Percentiles rank a stretch among this genome's conserved stretches.
Conservation (phyloP, 1,284 basidiomycete species). For the Peniophora sp. region DNA sequence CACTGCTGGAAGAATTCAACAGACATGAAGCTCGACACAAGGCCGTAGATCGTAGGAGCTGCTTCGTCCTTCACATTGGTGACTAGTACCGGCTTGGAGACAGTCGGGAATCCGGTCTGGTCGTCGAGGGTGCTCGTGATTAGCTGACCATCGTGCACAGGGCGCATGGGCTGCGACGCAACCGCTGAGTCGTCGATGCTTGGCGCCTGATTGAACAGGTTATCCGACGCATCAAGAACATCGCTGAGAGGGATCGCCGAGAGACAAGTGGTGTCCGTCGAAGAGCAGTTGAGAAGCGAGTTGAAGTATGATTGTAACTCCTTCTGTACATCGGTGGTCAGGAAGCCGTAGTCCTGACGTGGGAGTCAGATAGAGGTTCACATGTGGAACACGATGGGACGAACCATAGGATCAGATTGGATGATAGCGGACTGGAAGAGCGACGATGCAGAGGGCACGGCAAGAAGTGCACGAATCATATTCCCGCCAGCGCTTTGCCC, state of each 20-base stretch:
- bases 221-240: slow-evolving; percentile 44
- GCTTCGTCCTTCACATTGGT: slow-evolving; percentile 69
- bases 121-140: slow-evolving; percentile 54
- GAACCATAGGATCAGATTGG: slow-evolving; percentile 81
- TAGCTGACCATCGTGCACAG: slow-evolving; percentile 51
- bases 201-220: slow-evolving; percentile 32
- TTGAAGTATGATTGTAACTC: slow-evolving; percentile 50
- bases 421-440: slow-evolving; percentile 71
- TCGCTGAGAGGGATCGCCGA: slow-evolving; percentile 37
- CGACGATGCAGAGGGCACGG: slow-evolving; percentile 52
- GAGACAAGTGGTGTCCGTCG: slow-evolving; percentile 42
- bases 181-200: slow-evolving; percentile 46
- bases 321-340: slow-evolving; percentile 44
- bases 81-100: slow-evolving; percentile 59
- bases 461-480: slow-evolving; percentile 71
- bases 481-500: slow-evolving; percentile 85
- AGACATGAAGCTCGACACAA: slow-evolving; percentile 31
- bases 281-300: slow-evolving; percentile 36
- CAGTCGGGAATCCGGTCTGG: slow-evolving; percentile 42
- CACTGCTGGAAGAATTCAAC: slow-evolving; percentile 31
- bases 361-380: background rate
- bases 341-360: slow-evolving; percentile 64
- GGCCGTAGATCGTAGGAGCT: slow-evolving; percentile 46
- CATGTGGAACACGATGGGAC: slow-evolving; percentile 12
- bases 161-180: slow-evolving; percentile 48